Evolutionary conservation across 2,329 filamentous ascomycete species (phyloP), one percentile per base, ranked within the genome.

Genomic region (Aspergillus phoenicis): DNA sequence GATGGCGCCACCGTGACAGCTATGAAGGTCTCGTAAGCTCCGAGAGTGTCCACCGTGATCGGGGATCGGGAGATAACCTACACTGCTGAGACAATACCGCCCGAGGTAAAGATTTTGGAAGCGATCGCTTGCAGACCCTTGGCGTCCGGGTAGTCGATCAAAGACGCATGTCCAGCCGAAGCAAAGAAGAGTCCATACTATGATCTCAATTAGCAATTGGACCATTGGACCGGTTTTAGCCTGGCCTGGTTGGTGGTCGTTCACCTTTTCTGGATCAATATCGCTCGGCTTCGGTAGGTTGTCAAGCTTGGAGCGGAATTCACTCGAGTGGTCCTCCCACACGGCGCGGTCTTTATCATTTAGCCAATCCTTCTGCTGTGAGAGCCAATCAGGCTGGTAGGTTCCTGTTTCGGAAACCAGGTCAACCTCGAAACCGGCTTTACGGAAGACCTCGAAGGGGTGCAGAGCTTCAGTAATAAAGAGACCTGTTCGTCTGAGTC

Each of bases 391-490:
- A 71, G 74, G 66, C n/a, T 67, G 65, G 61, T 73, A 79, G 8
- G 66, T 71, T 7, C 77, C 77, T 22, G 69, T 76, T 54, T 79
- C 77, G 8, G 76, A 77, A 38, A 75, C 76, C 39, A 80, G 70
- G 61, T 79, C 76, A 57, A 79, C 77, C 39, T 77, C 73, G 66
- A 77, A 76, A 2, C 75, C 75, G 0, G 75, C 75, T 17, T 58
- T 52, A 4, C 47, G 53, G 38, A 67, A 60, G 30, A 67, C 64
- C n/a, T 41, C 17, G n/a, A 41, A 41, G 6, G 13, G 39, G 1
- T 41, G n/a, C 39, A 8, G 39, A 5, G 39, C 39, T 41, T 41
- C 39, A 8, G 39, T 41, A 8, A 41, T 20, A 17, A 17, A 41
- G 6, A 41, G 39, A 6, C 39, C 39, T 41, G 6, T 41, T 20